These are phyloP conservation scores for Parietaria judaica DNA, from an alignment of 306 rosid genomes.

Conservation along the genomic window DNA sequence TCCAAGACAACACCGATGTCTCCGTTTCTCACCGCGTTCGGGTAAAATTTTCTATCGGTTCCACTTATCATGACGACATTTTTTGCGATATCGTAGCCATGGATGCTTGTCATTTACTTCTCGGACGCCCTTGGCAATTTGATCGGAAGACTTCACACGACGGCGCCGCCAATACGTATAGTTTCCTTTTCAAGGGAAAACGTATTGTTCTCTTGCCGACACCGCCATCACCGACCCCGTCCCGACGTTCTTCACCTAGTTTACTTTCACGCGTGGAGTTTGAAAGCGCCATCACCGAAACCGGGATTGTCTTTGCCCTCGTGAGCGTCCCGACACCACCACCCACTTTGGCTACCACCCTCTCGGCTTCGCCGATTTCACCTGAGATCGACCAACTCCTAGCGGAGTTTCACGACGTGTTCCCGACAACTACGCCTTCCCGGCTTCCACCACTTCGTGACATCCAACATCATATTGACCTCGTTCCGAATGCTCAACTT, in stretches of 20 bases:
- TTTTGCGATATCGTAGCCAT: neutral
- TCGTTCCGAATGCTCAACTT: too few relatives aligned
- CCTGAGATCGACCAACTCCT: neutral
- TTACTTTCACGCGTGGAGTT: neutral
- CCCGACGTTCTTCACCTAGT: neutral
- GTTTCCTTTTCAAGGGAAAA: neutral
- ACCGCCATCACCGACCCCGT: neutral
- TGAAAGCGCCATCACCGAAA: neutral
- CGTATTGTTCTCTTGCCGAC: slow-evolving; percentile 1
- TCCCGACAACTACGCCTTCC: neutral
- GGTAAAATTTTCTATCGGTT: neutral
- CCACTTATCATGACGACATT: neutral
- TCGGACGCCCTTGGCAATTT: neutral
- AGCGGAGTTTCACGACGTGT: neutral
- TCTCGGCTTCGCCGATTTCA: too few relatives aligned
- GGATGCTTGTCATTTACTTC: neutral
- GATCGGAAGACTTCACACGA: neutral
- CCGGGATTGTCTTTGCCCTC: neutral
- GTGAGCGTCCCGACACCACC: neutral
- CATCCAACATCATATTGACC: too few relatives aligned
- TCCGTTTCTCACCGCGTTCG: neutral
- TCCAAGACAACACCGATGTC: neutral
- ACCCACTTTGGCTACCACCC: neutral
- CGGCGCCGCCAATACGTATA: neutral
- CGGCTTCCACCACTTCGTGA: neutral